phyloP scores from a whole-genome alignment of 73 alveolate genomes.

The Tetrahymena borealis region DNA sequence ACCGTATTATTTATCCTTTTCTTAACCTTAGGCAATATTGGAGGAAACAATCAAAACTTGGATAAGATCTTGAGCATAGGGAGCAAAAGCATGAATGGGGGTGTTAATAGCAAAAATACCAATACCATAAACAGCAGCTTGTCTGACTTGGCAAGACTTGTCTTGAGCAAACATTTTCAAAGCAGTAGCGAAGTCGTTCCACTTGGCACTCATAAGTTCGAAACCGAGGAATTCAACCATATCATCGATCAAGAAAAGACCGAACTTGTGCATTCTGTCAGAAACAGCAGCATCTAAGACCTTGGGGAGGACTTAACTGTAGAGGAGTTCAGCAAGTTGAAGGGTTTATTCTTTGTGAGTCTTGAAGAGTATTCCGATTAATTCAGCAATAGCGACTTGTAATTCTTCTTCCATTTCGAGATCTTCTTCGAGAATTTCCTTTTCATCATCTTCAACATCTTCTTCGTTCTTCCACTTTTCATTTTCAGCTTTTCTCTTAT shows the following conservation, averaged over 20 bases:
- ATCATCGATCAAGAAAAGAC: constrained; percentile 89
- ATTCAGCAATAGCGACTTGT: constrained; percentile 68
- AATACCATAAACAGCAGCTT: constrained; percentile 95
- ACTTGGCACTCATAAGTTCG: constrained; percentile 52
- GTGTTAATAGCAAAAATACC: constrained; percentile 74
- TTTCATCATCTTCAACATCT: constrained; percentile 66
- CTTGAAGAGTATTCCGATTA: constrained; percentile 72
- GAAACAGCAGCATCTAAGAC: constrained; percentile 35
- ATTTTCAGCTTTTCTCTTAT: constrained; percentile 59
- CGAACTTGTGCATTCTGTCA: constrained; percentile 76
- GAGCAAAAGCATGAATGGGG: constrained; percentile 33
- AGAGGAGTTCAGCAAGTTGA: constrained; percentile 16
- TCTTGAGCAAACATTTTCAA: constrained; percentile 58
- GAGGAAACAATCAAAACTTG: constrained; percentile 46
- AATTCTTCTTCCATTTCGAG: constrained; percentile 67
- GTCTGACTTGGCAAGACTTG: constrained; percentile 72
- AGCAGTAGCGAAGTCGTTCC: constrained; percentile 59
- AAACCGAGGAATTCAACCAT: constrained; percentile 91
- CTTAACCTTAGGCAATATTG: constrained; percentile 35
- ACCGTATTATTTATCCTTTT: constrained; percentile 46
- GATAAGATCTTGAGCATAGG: constrained; percentile 32
- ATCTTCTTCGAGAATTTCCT: constrained; percentile 63
- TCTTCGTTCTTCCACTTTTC: constrained; percentile 54
- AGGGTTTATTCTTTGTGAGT: constrained; percentile 58
- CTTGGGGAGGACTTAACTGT: constrained; percentile 35